These are phyloP conservation scores for Ophiosphaerella korrae DNA, from an alignment of 2,329 filamentous ascomycete species.

Conservation along the genomic window DNA sequence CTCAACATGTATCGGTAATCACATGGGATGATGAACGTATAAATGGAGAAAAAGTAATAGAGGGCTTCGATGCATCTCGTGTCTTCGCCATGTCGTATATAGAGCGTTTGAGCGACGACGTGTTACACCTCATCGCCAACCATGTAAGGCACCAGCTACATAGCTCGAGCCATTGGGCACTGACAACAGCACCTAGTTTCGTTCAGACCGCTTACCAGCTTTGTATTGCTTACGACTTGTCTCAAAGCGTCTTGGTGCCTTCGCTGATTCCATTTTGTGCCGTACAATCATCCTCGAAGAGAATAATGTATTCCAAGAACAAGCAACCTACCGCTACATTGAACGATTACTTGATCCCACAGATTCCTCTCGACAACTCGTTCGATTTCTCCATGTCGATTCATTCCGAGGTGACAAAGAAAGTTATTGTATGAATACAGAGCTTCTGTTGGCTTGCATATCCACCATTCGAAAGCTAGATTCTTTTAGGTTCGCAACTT, in stretches of 20 bases:
- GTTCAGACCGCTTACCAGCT: conserved; percentile 5
- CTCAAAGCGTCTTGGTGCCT: conserved; percentile 15
- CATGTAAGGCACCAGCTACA: conserved; percentile 12
- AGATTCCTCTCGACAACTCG: conserved; percentile 13
- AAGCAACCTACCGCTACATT: conserved; percentile 14
- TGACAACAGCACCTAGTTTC: background rate
- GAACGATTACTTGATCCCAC: conserved; percentile 12
- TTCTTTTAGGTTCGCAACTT: conserved; percentile 13
- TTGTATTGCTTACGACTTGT: conserved; percentile 11
- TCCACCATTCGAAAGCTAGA: conserved; percentile 11
- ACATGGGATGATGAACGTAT: background rate
- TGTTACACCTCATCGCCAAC: conserved; percentile 19
- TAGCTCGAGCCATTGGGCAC: conserved; percentile 5
- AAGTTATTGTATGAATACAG: conserved; percentile 21
- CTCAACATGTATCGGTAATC: background rate
- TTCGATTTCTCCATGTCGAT: conserved; percentile 15
- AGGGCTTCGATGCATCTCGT: background rate
- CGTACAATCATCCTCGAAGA: conserved; percentile 15
- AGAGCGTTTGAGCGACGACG: conserved; percentile 19
- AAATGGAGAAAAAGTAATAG: background rate
- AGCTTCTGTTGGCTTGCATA: conserved; percentile 9
- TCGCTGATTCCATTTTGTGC: conserved; percentile 18
- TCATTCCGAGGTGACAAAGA: conserved; percentile 20
- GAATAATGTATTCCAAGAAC: conserved; percentile 9
- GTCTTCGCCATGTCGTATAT: conserved; percentile 9